Base-by-base conservation (phyloP, 495 filamentous ascomycete genomes). In the Tuber magnatum region DNA sequence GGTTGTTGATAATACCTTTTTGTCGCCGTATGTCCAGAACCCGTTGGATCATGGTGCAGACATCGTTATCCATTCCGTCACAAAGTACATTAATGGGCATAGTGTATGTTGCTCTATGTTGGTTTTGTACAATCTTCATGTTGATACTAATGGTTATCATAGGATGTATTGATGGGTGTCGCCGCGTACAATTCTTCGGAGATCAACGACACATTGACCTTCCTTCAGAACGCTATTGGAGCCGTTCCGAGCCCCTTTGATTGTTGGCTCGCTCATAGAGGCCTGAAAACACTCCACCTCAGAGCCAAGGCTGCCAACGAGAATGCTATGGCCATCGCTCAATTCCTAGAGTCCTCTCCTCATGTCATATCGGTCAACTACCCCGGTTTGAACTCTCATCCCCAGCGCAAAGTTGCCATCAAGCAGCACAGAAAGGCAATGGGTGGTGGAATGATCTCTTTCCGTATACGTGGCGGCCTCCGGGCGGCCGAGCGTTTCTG, bases 21-120 rank as follows among this genome's bases (percentile, higher is more conserved):
- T 99, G 80, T 92, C 90, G 76, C 95, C 95, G 40, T 99, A 98
- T 83, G 87, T 98, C 39, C 95, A 99, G 84, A 98, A 97, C 83
- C 95, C 95, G 2, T 87, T 99, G 40, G 89, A 94, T 80, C 93
- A 96, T 84, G 95, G 95, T 80, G 95, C 95, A 48, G 96, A 99
- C 82, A 94, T 99, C 69, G 95, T 98, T 68, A 90, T 98, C n/a
- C 95, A 99, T 86, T 94, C 91, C 56, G 95, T 99, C n/a, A 99
- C 95, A 12, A 99, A 99, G 84, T 99, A 98, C 85, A 98, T 99
- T 84, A 99, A 99, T 83, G 95, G 95, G 10, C 95, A 99, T 85
- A 91, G 89, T 18, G 88, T 88, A 83, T 70, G 86, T 80, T 68
- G 20, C 28, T 61, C 35, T 35, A 20, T 32, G 24, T 14, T 16